Evolutionary conservation across 257 asterid species (phyloP).

Genomic region (Salvia hispanica): DNA sequence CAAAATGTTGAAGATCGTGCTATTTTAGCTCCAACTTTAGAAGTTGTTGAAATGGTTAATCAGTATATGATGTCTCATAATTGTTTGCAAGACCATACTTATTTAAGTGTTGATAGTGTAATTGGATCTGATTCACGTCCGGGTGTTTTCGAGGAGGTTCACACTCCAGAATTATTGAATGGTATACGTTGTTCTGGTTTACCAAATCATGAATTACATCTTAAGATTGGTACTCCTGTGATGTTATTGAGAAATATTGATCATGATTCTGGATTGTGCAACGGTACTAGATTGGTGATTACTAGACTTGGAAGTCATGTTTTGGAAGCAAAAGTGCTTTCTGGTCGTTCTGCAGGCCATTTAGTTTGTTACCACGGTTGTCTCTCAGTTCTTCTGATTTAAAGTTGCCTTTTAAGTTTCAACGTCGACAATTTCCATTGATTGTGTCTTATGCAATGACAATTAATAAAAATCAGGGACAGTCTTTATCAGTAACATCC

Average conservation of each 20-base stretch:
- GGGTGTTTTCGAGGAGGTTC: neutral
- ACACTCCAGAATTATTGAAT: constrained; percentile 7
- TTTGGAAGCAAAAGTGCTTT: neutral
- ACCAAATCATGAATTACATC: neutral
- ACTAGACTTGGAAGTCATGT: neutral
- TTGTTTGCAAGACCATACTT: neutral
- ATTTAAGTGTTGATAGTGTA: neutral
- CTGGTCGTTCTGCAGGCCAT: neutral
- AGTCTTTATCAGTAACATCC: too few relatives aligned
- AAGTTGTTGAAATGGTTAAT: neutral
- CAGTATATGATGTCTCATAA: neutral
- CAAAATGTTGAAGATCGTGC: constrained; percentile 2
- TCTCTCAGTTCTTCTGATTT: too few relatives aligned
- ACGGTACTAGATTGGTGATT: neutral
- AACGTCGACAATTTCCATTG: too few relatives aligned
- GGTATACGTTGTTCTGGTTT: neutral
- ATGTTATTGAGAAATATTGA: constrained; percentile 3
- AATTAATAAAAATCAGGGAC: too few relatives aligned
- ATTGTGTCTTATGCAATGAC: too few relatives aligned
- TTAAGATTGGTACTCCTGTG: constrained; percentile 1
- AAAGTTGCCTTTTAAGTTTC: too few relatives aligned
- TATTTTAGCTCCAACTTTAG: neutral
- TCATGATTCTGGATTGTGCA: neutral
- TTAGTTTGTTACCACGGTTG: too few relatives aligned
- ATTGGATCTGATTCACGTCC: too few relatives aligned